A percentile compares a stretch with the other conserved stretches of the same genome.
Conservation (phyloP, 1,139 yeast species). For the Kurtzmaniella quercitrusa region DNA sequence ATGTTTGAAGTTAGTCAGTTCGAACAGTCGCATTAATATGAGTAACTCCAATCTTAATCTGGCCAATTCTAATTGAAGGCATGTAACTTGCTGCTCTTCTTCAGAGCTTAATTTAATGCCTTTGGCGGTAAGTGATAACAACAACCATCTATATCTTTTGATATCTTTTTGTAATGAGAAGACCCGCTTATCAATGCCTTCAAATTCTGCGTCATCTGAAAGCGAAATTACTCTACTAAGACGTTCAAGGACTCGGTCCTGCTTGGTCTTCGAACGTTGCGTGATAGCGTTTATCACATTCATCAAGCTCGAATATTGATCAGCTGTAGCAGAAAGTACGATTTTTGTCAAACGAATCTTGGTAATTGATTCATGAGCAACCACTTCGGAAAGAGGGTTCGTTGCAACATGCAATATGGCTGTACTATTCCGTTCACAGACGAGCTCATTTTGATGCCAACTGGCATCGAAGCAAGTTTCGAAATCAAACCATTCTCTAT, state of each 20-base stretch:
- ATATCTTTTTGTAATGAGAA: constrained; percentile 54
- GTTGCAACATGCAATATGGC: constrained; percentile 45
- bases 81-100: constrained; percentile 28
- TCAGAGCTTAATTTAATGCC: constrained; percentile 19
- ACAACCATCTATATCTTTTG: constrained; percentile 37
- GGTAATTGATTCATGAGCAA: constrained; percentile 13
- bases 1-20: constrained; percentile 40
- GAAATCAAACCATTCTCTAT: constrained; percentile 68
- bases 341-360: constrained; percentile 66
- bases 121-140: constrained; percentile 39
- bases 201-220: constrained; percentile 62
- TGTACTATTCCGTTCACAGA: constrained; percentile 61
- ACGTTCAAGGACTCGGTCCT: constrained; percentile 53
- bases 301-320: constrained; percentile 66
- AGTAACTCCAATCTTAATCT: constrained; percentile 55
- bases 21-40: constrained; percentile 65
- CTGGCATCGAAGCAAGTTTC: constrained; percentile 74
- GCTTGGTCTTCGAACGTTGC: constrained; percentile 61
- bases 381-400: constrained; percentile 4
- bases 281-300: constrained; percentile 62
- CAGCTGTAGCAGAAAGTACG: constrained; percentile 67
- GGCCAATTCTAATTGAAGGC: constrained; percentile 55
- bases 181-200: constrained; percentile 51
- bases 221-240: constrained; percentile 65
- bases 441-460: constrained; percentile 50